Evolutionary conservation across 1,284 basidiomycete genomes (phyloP), one percentile per base, ranked within the genome.

Genomic region (Fomitopsis schrenkii): DNA sequence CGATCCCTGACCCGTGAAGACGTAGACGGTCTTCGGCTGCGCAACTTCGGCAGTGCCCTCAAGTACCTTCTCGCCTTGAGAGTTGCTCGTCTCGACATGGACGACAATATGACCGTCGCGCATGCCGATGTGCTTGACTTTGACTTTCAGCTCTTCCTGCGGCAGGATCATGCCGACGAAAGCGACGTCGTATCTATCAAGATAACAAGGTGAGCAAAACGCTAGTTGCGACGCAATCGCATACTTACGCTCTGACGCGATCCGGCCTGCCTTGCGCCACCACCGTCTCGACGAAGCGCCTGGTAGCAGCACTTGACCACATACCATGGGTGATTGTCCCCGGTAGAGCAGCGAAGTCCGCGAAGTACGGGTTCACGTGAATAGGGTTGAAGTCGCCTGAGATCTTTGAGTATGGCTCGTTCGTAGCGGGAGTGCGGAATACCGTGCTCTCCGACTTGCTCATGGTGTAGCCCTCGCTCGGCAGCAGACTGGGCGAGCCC

Each of bases 81-180:
- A 82, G 77, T 98, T 98, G 75, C 85, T 79, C 0, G 96, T 97
- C 72, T 93, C 89, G 62, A 99, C 87, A 75, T 90, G 91, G 77
- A 98, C 87, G 62, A 97, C 91, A 75, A 97, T 92, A 73, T 95
- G 93, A 58, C 95, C 96, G 69, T 92, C 88, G 54, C 90, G 88
- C 95, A 97, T 97, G 63, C 91, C 93, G 53, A 86, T 82, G 75
- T 98, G 96, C 68, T 88, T 91, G 72, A 99, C 87, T 75, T 90
- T 93, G 70, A 97, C 95, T 54, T 80, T 84, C 59, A 98, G 83
- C 68, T 93, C 86, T 71, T 98, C 95, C 22, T 90, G 91, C 12
- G 97, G 97, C n/a, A 97, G 82, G 57, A 98, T 90, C 97, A 98
- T 98, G 55, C 97, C 97, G 60, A 97, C 93, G 71, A 99, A 99